Evolutionary conservation across 2,329 filamentous ascomycete genomes (phyloP).

Genomic region (Emergomyces orientalis): DNA sequence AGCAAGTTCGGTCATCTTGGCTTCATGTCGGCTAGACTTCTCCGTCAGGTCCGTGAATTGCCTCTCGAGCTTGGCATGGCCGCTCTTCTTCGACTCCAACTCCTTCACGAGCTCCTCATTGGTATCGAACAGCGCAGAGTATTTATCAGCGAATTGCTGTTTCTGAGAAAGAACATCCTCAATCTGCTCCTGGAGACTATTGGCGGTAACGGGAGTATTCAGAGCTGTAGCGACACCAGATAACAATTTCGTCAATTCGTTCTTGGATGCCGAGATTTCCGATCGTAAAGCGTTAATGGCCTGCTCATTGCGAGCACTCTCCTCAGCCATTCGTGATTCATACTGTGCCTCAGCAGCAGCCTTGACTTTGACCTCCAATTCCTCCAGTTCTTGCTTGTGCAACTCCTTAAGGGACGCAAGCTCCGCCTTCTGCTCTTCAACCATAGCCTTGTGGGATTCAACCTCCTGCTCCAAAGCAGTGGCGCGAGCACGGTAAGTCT

Average conservation of each 20-base stretch:
- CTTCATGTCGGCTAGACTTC: conserved; percentile 39
- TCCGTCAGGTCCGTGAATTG: conserved; percentile 32
- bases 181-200: conserved; percentile 52
- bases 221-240: conserved; percentile 45
- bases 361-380: conserved; percentile 31
- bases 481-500: conserved; percentile 35
- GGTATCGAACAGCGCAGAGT: conserved; percentile 32
- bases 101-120: conserved; percentile 34
- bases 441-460: conserved; percentile 46
- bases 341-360: conserved; percentile 31
- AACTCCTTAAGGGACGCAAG: conserved; percentile 45
- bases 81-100: conserved; percentile 23
- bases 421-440: conserved; percentile 46
- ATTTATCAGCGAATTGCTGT: conserved; percentile 35
- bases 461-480: conserved; percentile 49
- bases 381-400: conserved; percentile 39
- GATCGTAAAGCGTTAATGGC: conserved; percentile 50
- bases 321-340: conserved; percentile 33
- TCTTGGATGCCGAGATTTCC: conserved; percentile 56
- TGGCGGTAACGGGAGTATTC: conserved; percentile 45
- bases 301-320: conserved; percentile 52
- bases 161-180: conserved; percentile 43
- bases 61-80: conserved; percentile 27
- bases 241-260: conserved; percentile 56
- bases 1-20: conserved; percentile 48